Conservation (phyloP, 805 yeast species). For the Pichia ethanolica region DNA sequence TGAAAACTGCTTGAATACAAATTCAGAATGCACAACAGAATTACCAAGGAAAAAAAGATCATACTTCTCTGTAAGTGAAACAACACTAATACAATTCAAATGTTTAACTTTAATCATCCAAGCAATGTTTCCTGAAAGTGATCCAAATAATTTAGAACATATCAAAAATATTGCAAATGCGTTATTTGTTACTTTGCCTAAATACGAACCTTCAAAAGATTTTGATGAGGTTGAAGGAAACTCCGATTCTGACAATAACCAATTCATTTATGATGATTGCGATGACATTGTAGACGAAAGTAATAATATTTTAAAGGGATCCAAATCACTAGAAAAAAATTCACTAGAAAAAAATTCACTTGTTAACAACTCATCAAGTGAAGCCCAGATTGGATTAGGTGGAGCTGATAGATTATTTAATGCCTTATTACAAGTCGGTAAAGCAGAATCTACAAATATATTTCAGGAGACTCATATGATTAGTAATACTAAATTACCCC, state of each 20-base stretch:
- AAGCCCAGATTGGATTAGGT: slow-evolving; percentile 13
- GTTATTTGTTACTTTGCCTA: slow-evolving; percentile 18
- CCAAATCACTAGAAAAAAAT: not conserved
- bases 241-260: not conserved
- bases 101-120: slow-evolving; percentile 25
- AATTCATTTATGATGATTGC: not conserved
- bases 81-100: slow-evolving; percentile 29
- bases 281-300: not conserved
- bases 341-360: not conserved
- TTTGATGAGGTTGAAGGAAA: not conserved
- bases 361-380: not conserved
- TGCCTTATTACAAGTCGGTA: slow-evolving; percentile 11
- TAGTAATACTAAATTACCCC: not conserved
- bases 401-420: slow-evolving; percentile 11
- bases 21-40: slow-evolving; percentile 24
- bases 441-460: not conserved
- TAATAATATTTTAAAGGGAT: not conserved
- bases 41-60: slow-evolving; percentile 27
- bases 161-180: slow-evolving; percentile 25
- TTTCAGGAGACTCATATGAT: not conserved
- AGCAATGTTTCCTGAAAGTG: slow-evolving; percentile 30
- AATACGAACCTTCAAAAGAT: not conserved
- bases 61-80: slow-evolving; percentile 27
- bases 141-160: slow-evolving; percentile 29
- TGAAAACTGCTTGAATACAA: slow-evolving; percentile 19